Evolutionary conservation across 2,329 filamentous ascomycete species (phyloP), one percentile per base, ranked within the genome.

Genomic region (Falciphora oryzae): DNA sequence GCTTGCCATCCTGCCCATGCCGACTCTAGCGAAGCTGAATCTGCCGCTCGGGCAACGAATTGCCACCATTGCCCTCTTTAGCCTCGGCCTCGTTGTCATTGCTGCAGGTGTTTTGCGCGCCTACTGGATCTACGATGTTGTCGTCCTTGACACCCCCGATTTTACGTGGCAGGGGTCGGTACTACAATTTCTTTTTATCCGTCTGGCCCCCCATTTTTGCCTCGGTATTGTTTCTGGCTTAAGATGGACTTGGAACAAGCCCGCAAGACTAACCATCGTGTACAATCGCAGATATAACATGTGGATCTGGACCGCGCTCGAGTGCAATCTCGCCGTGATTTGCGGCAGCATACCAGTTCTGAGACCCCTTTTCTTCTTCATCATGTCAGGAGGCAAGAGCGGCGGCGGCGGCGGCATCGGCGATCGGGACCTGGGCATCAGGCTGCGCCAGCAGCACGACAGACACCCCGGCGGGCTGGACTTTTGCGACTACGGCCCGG

Each of bases 281-380:
- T 4, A 44, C 38, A 44, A 44, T 44, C 16, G 38, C 16, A 44
- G 44, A n/a, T 76, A 76, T 59, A 68, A 76, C 18, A 69, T 79
- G 25, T 79, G 77, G 77, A 75, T 77, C 35, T 79, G 77, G 77
- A 77, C 76, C 1, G 75, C 77, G 2, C 73, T 78, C 28, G 77
- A 79, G 65, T 76, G 75, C 1, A 77, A 79, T 61, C 66, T 79
- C 27, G 77, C 75, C n/a, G 73, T 79, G 31, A 76, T 78, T 32
- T 78, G 76, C 61, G 77, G 76, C 22, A 78, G 75, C 57, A 71
- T 76, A 1, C 77, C 77, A 1, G 74, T 73, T 27, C 70, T 79
- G 18, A 71, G 70, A 64, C 65, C 70, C 7, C 62, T 74, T 1
- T 73, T 71, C 53, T 38, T 63, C 53, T 35, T 58, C 44, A 44